phyloP scores from a whole-genome alignment of 148 eudicot genomes.

The Vaccinium macrocarpon region DNA sequence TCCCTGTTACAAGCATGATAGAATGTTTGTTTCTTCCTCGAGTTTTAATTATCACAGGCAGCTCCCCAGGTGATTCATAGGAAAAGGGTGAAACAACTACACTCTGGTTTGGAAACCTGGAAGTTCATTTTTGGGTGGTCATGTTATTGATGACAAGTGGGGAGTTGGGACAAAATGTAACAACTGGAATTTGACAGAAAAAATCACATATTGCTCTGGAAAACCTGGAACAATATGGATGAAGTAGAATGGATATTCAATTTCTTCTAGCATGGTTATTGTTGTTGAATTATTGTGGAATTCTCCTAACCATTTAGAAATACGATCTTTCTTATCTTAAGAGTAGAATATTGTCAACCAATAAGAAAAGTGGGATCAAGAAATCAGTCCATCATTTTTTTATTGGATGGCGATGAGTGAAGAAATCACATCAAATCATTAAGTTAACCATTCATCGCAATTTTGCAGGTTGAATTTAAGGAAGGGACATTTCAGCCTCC shows the following conservation, averaged over 20 bases:
- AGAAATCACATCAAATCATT: neutral
- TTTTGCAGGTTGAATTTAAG: conserved; percentile 72
- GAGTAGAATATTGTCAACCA: neutral
- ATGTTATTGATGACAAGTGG: neutral
- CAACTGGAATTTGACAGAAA: neutral
- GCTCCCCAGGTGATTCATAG: neutral
- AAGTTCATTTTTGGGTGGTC: neutral
- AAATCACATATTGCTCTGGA: neutral
- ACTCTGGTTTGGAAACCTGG: neutral
- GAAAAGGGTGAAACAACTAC: neutral
- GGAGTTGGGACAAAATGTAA: neutral
- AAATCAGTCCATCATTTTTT: neutral
- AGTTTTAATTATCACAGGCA: neutral
- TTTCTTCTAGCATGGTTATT: neutral
- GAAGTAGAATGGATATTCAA: neutral
- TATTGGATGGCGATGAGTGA: neutral
- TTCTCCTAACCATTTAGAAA: neutral
- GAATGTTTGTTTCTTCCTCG: neutral
- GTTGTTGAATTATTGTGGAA: neutral
- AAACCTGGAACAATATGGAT: neutral
- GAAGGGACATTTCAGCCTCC: conserved; percentile 90
- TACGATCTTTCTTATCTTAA: neutral
- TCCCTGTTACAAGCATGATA: neutral
- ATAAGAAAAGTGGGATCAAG: neutral
- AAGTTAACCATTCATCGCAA: neutral